phyloP scores from a whole-genome alignment of 1,139 yeast genomes.

The Yamadazyma diospyri region DNA sequence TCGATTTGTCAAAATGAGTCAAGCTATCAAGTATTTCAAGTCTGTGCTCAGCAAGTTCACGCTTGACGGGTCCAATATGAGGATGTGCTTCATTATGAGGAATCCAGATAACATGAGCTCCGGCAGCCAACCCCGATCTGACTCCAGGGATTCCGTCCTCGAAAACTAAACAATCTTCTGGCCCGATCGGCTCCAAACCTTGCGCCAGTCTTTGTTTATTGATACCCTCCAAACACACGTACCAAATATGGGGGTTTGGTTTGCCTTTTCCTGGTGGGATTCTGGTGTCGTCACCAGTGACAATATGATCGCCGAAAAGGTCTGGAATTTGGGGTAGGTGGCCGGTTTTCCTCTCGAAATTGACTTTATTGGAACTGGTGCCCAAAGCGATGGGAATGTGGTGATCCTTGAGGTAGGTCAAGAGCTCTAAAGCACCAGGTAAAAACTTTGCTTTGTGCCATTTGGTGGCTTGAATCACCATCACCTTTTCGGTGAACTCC shows the following conservation, averaged over 20 bases:
- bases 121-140: conserved; percentile 73
- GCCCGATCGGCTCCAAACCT: conserved; percentile 46
- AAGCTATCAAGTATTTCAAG: conserved; percentile 46
- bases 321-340: conserved; percentile 62
- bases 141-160: conserved; percentile 96
- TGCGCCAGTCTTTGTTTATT: conserved; percentile 43
- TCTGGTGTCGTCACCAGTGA: conserved; percentile 85
- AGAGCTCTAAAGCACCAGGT: conserved; percentile 80
- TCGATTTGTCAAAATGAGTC: conserved; percentile 48
- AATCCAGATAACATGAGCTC: conserved; percentile 87
- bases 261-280: conserved; percentile 85
- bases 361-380: conserved; percentile 70
- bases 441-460: conserved; percentile 68
- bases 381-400: conserved; percentile 84
- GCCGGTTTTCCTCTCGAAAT: conserved; percentile 63
- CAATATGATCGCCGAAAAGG: conserved; percentile 62
- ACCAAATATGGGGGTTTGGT: conserved; percentile 92
- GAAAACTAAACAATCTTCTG: conserved; percentile 81
- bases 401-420: conserved; percentile 44
- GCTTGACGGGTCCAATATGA: conserved; percentile 19
- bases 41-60: conserved; percentile 37
- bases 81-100: conserved; percentile 74
- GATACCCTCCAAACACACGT: conserved; percentile 66
- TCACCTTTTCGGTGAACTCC: conserved; percentile 50
- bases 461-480: conserved; percentile 49